These are phyloP conservation scores for Camelina laxa DNA, from an alignment of 345 rosid genomes.

Conservation along the genomic window DNA sequence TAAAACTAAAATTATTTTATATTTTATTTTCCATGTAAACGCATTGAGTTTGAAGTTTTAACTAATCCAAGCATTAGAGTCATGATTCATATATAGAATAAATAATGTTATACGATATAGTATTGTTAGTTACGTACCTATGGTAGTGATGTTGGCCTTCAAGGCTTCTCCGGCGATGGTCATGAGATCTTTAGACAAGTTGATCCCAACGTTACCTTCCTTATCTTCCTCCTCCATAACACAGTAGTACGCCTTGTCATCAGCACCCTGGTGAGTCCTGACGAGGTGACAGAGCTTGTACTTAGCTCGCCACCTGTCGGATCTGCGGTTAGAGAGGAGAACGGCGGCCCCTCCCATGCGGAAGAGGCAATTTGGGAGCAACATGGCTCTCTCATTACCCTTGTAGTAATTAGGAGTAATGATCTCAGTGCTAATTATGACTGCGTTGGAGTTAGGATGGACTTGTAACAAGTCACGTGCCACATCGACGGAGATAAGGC, in stretches of 20 bases:
- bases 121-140: slow-evolving; percentile 37
- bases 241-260: slow-evolving; percentile 68
- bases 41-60: no score
- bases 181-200: slow-evolving; percentile 74
- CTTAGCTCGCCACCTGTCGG: slow-evolving; percentile 64
- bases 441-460: slow-evolving; percentile 71
- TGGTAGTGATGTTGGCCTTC: slow-evolving; percentile 75
- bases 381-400: slow-evolving; percentile 83
- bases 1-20: no score
- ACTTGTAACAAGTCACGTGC: slow-evolving; percentile 79
- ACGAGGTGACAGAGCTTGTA: slow-evolving; percentile 67
- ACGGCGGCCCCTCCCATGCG: slow-evolving; percentile 82
- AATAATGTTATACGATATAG: background rate
- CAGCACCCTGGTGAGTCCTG: slow-evolving; percentile 71
- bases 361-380: slow-evolving; percentile 79
- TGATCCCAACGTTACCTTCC: slow-evolving; percentile 67
- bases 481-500: slow-evolving; percentile 67
- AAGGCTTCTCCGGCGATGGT: slow-evolving; percentile 82
- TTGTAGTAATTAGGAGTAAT: slow-evolving; percentile 72
- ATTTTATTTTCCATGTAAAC: no score
- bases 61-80: no score
- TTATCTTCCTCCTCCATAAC: slow-evolving; percentile 72
- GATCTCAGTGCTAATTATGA: slow-evolving; percentile 75
- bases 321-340: slow-evolving; percentile 63
- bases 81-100: background rate